Percentiles rank a stretch among this genome's conserved stretches.
phyloP scores from a whole-genome alignment of 2,329 filamentous ascomycete genomes.

The Epichloe coenophiala region DNA sequence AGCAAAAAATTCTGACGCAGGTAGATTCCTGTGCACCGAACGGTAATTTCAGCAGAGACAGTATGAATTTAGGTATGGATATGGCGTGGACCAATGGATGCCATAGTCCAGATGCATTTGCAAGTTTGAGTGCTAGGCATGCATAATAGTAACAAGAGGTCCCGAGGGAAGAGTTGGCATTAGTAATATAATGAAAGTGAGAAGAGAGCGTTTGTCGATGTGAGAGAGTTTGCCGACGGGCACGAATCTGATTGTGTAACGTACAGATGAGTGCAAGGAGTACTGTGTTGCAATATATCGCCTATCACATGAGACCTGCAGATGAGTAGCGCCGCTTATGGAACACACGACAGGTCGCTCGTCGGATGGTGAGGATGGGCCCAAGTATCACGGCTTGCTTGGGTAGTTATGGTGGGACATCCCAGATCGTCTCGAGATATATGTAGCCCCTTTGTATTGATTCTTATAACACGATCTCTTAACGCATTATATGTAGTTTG shows the following conservation, averaged over 20 bases:
- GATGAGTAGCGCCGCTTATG: not conserved
- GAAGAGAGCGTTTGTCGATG: not conserved
- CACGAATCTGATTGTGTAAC: not conserved
- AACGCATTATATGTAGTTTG: no score
- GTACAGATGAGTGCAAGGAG: no score
- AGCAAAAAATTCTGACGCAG: conserved; percentile 13
- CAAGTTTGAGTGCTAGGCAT: conserved; percentile 54
- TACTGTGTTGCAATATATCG: not conserved
- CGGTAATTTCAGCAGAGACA: conserved; percentile 47
- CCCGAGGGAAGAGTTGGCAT: not conserved
- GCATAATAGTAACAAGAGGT: conserved; percentile 17
- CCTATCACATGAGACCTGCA: not conserved
- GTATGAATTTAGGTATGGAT: conserved; percentile 51
- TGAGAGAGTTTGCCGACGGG: not conserved
- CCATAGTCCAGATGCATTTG: conserved; percentile 70
- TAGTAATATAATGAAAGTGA: not conserved
- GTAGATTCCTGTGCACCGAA: conserved; percentile 30
- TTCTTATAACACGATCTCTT: no score
- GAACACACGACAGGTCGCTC: not conserved
- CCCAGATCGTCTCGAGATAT: no score
- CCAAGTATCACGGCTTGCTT: no score
- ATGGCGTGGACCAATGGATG: conserved; percentile 55
- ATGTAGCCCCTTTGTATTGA: no score
- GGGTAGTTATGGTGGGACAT: no score
- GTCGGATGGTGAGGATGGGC: not conserved